These are phyloP conservation scores for Coniochaeta pulveracea DNA, from an alignment of 2,329 filamentous ascomycete genomes.

Conservation along the genomic window DNA sequence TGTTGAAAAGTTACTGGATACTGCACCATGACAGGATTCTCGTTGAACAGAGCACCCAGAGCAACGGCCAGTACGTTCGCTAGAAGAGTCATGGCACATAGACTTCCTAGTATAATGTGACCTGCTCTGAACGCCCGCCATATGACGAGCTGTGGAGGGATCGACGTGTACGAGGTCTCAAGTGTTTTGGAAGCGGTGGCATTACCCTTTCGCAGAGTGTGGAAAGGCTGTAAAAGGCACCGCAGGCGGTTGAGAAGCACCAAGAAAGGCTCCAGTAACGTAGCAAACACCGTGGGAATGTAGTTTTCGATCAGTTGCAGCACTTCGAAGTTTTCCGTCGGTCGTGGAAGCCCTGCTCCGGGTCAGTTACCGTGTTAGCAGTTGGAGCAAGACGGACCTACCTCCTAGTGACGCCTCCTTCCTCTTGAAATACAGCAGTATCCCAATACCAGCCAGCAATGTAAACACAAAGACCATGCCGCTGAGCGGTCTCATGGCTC, in stretches of 20 bases:
- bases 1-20: slow-evolving; percentile 10
- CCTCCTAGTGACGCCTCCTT: slow-evolving; percentile 7
- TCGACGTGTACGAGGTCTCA: slow-evolving; percentile 34
- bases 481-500: background rate
- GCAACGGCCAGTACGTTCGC: slow-evolving; percentile 42
- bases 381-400: slow-evolving; percentile 2
- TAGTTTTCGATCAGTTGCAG: slow-evolving; percentile 32
- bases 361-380: slow-evolving; percentile 1
- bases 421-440: slow-evolving; percentile 9
- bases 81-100: slow-evolving; percentile 36
- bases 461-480: slow-evolving; percentile 1
- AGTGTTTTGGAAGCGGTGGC: slow-evolving; percentile 22
- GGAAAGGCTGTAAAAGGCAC: slow-evolving; percentile 42
- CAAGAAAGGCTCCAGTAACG: slow-evolving; percentile 45
- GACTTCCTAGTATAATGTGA: slow-evolving; percentile 31
- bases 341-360: slow-evolving; percentile 18
- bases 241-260: slow-evolving; percentile 39
- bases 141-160: slow-evolving; percentile 41
- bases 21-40: slow-evolving; percentile 10
- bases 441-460: slow-evolving; percentile 5
- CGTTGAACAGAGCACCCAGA: slow-evolving; percentile 37
- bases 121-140: slow-evolving; percentile 29
- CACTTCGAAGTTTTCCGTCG: slow-evolving; percentile 20
- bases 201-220: slow-evolving; percentile 30
- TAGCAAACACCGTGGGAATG: slow-evolving; percentile 41